Conservation (phyloP, 345 rosid species). For the Alliaria petiolata region DNA sequence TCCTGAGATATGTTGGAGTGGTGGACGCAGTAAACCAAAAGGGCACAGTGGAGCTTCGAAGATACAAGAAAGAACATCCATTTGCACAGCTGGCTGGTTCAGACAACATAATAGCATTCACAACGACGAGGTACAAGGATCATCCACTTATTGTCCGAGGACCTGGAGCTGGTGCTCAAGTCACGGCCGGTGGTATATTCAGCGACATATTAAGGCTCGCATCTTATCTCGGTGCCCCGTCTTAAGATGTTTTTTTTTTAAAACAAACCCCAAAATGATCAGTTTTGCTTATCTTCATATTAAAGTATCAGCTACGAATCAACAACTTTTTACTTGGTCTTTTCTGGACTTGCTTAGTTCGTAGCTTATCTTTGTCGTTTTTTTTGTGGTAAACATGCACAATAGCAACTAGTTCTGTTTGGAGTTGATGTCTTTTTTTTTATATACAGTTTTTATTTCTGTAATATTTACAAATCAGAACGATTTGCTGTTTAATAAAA, state of each 20-base stretch:
- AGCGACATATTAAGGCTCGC: conserved; percentile 85
- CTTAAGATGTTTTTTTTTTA: conserved; percentile 26
- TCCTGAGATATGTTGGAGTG: conserved; percentile 88
- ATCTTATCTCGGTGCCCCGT: conserved; percentile 94
- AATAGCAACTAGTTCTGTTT: conserved; percentile 3
- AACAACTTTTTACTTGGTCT: background rate
- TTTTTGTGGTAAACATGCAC: conserved; percentile 1
- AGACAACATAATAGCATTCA: conserved; percentile 94
- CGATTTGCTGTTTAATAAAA: conserved; percentile 4
- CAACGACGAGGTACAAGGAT: conserved; percentile 80
- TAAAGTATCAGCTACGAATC: conserved; percentile 10
- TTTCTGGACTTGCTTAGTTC: background rate
- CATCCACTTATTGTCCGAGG: conserved; percentile 96
- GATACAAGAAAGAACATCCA: conserved; percentile 80
- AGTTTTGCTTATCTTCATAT: conserved; percentile 19
- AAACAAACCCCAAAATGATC: background rate
- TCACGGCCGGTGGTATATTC: conserved; percentile 97
- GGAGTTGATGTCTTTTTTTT: background rate
- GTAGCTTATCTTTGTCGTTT: background rate
- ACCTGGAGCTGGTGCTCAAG: conserved; percentile 99
- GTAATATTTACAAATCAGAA: background rate
- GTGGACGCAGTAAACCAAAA: conserved; percentile 60
- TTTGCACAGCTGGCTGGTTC: conserved; percentile 91
- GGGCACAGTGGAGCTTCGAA: conserved; percentile 70
- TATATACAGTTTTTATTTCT: background rate